Evolutionary conservation across 192 early-diverging fungal species (phyloP), one percentile per base, ranked within the genome.

Genomic region (Linnemannia schmuckeri): DNA sequence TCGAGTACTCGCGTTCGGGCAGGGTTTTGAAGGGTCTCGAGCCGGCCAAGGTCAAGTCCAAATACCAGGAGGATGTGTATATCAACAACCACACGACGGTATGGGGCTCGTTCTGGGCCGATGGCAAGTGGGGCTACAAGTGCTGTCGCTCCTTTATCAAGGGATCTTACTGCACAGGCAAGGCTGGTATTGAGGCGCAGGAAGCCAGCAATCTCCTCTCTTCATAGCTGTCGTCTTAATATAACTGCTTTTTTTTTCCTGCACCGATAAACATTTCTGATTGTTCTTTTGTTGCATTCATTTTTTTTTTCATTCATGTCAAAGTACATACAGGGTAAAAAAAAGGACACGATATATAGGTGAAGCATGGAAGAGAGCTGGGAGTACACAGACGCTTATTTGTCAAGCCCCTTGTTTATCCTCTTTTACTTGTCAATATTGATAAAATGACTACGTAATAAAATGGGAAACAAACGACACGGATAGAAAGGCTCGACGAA

Each of bases 91-190:
- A 99, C 89, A 93, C 90, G 9, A 85, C 93, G 33, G 94, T 99
- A 27, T 99, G 96, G 97, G 99, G 99, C 2, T 98, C 97, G 37
- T 99, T 93, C 85, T 99, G 99, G 99, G 90, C 92, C 40, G 95
- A 97, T 83, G 97, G 97, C 13, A 91, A 94, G 61, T 99, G 98
- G 99, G 99, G 99, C 33, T 99, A 98, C 90, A 91, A 92, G 54
- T 99, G 99, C 83, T 99, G 99, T 88, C 94, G 93, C 57, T 93
- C 95, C 47, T 93, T 94, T 69, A 81, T 93, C 49, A 90, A 94
- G 70, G 97, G 94, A 77, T 93, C 97, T 22, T 99, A 99, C 88
- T 99, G 99, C 82, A 97, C 96, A 27, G 95, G 96, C n/a, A 78
- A 87, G 18, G 93, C 93, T 38, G 94, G 95, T 20, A 95, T 95